Evolutionary conservation across 163 green algal genomes (phyloP).

Genomic region (Chlorella variabilis): DNA sequence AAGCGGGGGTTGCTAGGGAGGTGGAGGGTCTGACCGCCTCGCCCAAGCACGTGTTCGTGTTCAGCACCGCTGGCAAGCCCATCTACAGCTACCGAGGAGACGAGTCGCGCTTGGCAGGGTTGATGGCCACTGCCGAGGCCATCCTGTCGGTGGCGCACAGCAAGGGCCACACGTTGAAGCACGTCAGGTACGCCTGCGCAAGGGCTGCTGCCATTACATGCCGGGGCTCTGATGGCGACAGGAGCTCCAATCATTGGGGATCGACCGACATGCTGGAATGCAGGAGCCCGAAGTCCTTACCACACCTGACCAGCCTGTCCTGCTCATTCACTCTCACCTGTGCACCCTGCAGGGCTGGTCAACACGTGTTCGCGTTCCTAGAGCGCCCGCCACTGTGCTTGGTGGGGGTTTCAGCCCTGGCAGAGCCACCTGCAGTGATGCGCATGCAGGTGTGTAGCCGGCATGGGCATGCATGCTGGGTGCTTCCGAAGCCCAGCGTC

Average conservation of each 20-base stretch:
- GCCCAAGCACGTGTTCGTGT: slow-evolving; percentile 78
- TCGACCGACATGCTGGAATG: too few relatives aligned
- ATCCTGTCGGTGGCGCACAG: slow-evolving; percentile 79
- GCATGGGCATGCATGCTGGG: too few relatives aligned
- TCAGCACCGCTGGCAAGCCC: slow-evolving; percentile 85
- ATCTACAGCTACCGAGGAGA: slow-evolving; percentile 77
- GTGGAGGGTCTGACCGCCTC: neutral
- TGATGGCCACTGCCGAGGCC: slow-evolving; percentile 74
- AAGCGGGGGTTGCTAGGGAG: neutral
- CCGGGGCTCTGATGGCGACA: too few relatives aligned
- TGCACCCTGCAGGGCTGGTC: slow-evolving; percentile 41
- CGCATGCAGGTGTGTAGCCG: slow-evolving; percentile 73
- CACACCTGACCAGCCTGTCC: neutral
- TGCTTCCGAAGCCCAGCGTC: too few relatives aligned
- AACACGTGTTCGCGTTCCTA: slow-evolving; percentile 67
- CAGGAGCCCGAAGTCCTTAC: too few relatives aligned
- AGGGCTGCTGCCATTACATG: neutral
- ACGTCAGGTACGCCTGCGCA: neutral
- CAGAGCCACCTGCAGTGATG: slow-evolving; percentile 70
- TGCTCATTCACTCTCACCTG: too few relatives aligned
- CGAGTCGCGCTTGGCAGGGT: slow-evolving; percentile 60
- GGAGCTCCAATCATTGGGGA: too few relatives aligned
- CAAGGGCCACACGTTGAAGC: slow-evolving; percentile 26
- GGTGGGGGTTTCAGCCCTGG: slow-evolving; percentile 65
- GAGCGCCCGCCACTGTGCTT: slow-evolving; percentile 72